Evolutionary conservation across 441 rosid genomes (phyloP).

Genomic region (Mallotus japonicus): DNA sequence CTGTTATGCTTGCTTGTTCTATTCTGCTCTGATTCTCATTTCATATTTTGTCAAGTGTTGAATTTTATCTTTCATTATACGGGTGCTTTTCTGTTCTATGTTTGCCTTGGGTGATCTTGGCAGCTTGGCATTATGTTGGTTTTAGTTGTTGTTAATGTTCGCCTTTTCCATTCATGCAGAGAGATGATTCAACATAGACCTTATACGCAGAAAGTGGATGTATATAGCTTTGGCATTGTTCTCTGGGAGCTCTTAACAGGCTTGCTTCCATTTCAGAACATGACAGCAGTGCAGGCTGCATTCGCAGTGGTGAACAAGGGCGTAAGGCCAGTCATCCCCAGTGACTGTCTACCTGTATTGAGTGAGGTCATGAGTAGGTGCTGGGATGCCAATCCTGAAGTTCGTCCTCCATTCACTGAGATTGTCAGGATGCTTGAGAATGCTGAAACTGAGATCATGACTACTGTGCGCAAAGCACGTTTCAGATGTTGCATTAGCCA

Average conservation of each 20-base stretch:
- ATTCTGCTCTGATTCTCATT: no score
- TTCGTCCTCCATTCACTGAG: slow-evolving; percentile 85
- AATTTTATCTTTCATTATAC: no score
- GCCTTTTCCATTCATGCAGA: slow-evolving; percentile 40
- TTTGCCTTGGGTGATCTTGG: neutral
- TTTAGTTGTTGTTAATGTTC: slow-evolving; percentile 2
- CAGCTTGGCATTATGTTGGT: neutral
- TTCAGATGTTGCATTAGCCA: slow-evolving; percentile 92
- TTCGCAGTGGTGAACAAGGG: slow-evolving; percentile 96
- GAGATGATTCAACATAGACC: slow-evolving; percentile 99
- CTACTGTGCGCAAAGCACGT: slow-evolving; percentile 90
- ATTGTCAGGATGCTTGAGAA: slow-evolving; percentile 78
- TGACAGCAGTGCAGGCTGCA: slow-evolving; percentile 99
- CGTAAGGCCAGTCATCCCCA: slow-evolving; percentile 78
- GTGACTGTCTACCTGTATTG: slow-evolving; percentile 79
- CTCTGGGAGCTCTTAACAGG: slow-evolving; percentile 98
- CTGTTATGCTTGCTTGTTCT: neutral
- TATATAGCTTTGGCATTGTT: slow-evolving; percentile 91
- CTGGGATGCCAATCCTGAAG: slow-evolving; percentile 92
- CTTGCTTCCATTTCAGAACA: slow-evolving; percentile 84
- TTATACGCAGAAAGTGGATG: slow-evolving; percentile 92
- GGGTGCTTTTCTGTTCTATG: neutral
- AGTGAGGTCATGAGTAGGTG: slow-evolving; percentile 86
- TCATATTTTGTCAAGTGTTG: neutral
- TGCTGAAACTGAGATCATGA: slow-evolving; percentile 82